These are phyloP conservation scores for Miscanthus lutarioriparius DNA, from an alignment of 176 grass and related monocot species.

Conservation along the genomic window DNA sequence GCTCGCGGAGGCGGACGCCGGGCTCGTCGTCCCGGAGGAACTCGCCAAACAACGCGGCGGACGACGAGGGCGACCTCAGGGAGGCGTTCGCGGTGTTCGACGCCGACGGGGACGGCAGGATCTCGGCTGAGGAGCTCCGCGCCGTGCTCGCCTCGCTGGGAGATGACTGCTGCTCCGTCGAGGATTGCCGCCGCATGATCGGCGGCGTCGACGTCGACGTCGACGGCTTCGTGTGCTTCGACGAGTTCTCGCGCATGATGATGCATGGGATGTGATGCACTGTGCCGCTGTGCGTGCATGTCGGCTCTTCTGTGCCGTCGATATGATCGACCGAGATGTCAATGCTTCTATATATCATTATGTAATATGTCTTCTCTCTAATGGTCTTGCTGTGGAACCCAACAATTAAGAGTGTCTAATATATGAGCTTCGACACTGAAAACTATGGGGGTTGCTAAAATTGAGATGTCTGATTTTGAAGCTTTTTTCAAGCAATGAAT, in stretches of 20 bases:
- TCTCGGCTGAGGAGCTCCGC: constrained; percentile 76
- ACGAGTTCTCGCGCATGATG: constrained; percentile 84
- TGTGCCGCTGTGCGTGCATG: background rate
- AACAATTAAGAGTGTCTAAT: too few species aligned
- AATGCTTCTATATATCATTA: too few species aligned
- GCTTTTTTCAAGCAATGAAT: too few species aligned
- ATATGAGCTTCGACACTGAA: too few species aligned
- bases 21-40: too few species aligned
- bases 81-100: constrained; percentile 71
- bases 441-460: too few species aligned
- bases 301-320: background rate
- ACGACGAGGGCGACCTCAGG: constrained; percentile 56
- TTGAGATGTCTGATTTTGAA: too few species aligned
- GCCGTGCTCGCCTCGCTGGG: constrained; percentile 50
- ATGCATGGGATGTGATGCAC: background rate
- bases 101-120: constrained; percentile 67
- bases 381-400: too few species aligned
- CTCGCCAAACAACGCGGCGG: too few species aligned
- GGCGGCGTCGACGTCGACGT: constrained; percentile 57
- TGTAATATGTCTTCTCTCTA: too few species aligned
- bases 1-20: constrained; percentile 30
- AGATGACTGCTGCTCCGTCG: constrained; percentile 52
- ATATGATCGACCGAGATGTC: background rate
- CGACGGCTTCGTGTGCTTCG: constrained; percentile 72
- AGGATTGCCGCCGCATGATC: constrained; percentile 88